Evolutionary conservation across 129 eudicot genomes (phyloP), one percentile per base, ranked within the genome.

Genomic region (Artemisia tridentata): DNA sequence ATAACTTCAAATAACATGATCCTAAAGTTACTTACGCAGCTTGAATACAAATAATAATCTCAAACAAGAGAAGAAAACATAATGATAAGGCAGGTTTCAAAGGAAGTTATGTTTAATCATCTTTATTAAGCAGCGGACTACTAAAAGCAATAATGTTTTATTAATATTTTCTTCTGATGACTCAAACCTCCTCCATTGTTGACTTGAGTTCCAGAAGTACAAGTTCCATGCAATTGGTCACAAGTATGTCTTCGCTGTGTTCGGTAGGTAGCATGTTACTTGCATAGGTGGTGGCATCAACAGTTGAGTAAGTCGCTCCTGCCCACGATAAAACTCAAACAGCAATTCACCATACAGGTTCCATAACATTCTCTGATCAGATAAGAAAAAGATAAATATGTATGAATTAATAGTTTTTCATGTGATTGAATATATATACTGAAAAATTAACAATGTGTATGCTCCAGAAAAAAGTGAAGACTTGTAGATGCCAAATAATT

Each of bases 281-380:
- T 45, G 68, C 72, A 16, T 53, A 72, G 79, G 58, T 45, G 79
- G 58, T 52, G 85, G 75, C 71, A 63, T 74, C 25, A 72, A 71
- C 72, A 4, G 34, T 34, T 20, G 58, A 63, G 69, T 59, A 56
- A 72, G 49, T 12, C 31, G 49, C 65, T 51, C 51, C 63, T 66
- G 48, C 67, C 63, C 61, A 64, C 21, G 55, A 29, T 25, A 18
- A 45, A 72, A 74, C 74, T 57, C 69, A 67, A 65, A 78, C 67
- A 72, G 67, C 79, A 81, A 63, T 70, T 79, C 73, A 68, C 71
- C 85, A 65, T 53, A 66, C 45, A 21, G 79, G 51, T 72, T 76
- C 68, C 75, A 61, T 17, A 46, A 66, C 53, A 65, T 75, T 65
- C 80, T 75, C 68, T 77, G 68, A 14, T 69, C 68, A 68, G 48